A percentile compares a stretch with the other conserved stretches of the same genome.
Conservation (phyloP, 805 yeast genomes). For the Jamesozyma lodderae region DNA sequence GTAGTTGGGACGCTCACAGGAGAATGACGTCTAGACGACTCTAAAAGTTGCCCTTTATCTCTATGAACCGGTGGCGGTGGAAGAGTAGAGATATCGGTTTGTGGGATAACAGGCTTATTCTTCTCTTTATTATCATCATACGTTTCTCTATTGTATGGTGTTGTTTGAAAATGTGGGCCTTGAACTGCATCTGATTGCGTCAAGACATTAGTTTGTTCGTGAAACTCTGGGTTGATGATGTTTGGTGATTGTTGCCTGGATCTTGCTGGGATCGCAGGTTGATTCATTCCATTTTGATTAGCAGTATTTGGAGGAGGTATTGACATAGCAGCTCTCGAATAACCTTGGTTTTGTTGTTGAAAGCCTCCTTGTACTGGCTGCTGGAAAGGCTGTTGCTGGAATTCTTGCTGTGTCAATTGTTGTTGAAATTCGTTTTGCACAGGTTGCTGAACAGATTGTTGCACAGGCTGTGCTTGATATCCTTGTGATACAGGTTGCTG, state of each 20-base stretch:
- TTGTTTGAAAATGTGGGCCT: slow-evolving; percentile 12
- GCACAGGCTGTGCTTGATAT: neutral
- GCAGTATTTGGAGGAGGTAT: neutral
- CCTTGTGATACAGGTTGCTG: slow-evolving; percentile 8
- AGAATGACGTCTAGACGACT: neutral
- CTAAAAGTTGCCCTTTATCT: slow-evolving; percentile 10
- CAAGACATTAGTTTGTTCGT: too few species aligned
- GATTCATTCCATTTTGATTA: neutral
- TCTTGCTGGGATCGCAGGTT: slow-evolving; percentile 4
- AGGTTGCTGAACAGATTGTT: slow-evolving; percentile 4
- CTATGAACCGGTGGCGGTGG: slow-evolving; percentile 28
- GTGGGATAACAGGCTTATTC: slow-evolving; percentile 7
- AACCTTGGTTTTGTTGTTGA: neutral
- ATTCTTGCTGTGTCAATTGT: slow-evolving; percentile 8
- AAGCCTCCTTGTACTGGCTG: slow-evolving; percentile 2
- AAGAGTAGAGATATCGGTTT: slow-evolving; percentile 12
- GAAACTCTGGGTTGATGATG: neutral
- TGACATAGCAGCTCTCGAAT: neutral
- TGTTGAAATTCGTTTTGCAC: slow-evolving; percentile 1
- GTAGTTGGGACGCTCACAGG: too few species aligned
- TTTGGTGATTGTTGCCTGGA: neutral
- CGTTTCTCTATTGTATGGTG: slow-evolving; percentile 15
- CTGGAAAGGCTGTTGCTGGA: slow-evolving; percentile 4
- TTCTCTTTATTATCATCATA: slow-evolving; percentile 9
- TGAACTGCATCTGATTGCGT: neutral